Evolutionary conservation across 2,329 filamentous ascomycete genomes (phyloP), one percentile per base, ranked within the genome.

Genomic region (Sporothrix brasiliensis): DNA sequence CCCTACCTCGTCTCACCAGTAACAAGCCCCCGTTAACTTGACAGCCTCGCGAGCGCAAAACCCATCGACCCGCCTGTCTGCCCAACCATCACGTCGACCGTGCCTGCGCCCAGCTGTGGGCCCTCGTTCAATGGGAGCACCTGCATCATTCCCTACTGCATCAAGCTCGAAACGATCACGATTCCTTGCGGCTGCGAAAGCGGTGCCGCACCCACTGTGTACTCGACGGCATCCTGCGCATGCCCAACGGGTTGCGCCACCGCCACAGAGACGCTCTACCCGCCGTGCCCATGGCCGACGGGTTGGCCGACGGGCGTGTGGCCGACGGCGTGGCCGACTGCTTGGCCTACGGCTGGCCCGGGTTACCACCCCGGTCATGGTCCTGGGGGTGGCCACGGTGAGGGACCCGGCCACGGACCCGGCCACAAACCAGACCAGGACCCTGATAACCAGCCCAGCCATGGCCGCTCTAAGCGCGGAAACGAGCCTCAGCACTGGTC

Each of bases 171-270:
- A 0, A 41, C 34, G 14, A n/a, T 72, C 34, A 69, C 66, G 1
- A 39, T 68, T 34, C 71, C 73, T n/a, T 72, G 71, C 52, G 24
- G 27, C 7, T 74, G 73, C 50, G 58, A 24, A 10, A 11, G 21
- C 11, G 50, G 65, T 0, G 16, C 63, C 21, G 69, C 71, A 0
- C 65, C 71, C 6, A 73, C 72, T 0, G 53, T 30, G 13, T 69
- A 41, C 14, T 50, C 58, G 14, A 72, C 66, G 5, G 54, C 67
- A 1, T 30, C 63, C 6, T 74, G 73, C 47, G 69, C 56, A 2
- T 74, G 73, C 54, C 60, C 41, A 3, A n/a, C 19, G 3, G 72
- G 71, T 14, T 74, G 73, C 39, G 69, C n/a, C 21, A 70, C 68
- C 27, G 50, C 56, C 4, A 74, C 71, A 1, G 30, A 30, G 50